phyloP scores from a whole-genome alignment of 2,329 filamentous ascomycete species.

The Aspergillus sp. region DNA sequence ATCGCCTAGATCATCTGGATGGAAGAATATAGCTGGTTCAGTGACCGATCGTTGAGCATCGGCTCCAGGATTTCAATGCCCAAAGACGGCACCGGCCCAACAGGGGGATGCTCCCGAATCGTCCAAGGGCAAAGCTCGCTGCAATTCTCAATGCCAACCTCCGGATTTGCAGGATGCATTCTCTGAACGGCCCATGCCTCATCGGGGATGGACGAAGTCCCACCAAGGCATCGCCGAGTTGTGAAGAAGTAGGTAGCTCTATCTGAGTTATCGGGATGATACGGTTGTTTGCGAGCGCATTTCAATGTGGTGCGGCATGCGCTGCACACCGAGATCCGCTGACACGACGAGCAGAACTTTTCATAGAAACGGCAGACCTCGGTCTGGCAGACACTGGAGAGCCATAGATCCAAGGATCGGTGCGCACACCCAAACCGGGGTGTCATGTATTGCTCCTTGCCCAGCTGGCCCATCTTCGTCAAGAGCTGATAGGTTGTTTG shows the following conservation, averaged over 20 bases:
- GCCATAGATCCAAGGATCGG: constrained; percentile 31
- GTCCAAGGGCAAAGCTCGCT: constrained; percentile 33
- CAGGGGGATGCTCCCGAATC: constrained; percentile 27
- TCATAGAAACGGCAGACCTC: constrained; percentile 27
- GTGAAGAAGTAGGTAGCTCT: constrained; percentile 26
- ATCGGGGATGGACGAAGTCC: constrained; percentile 18
- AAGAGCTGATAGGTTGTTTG: constrained; percentile 31
- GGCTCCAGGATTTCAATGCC: constrained; percentile 25
- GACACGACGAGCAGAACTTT: constrained; percentile 24
- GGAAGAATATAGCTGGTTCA: constrained; percentile 28
- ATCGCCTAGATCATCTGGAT: constrained; percentile 24
- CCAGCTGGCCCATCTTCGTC: constrained; percentile 24
- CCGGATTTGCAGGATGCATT: constrained; percentile 28
- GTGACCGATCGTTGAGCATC: constrained; percentile 22
- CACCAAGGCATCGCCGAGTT: constrained; percentile 26
- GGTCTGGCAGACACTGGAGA: constrained; percentile 30
- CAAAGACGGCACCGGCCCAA: constrained; percentile 19
- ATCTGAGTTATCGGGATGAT: constrained; percentile 14
- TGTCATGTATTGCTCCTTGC: constrained; percentile 30
- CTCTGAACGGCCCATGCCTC: constrained; percentile 25
- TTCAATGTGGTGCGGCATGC: constrained; percentile 24
- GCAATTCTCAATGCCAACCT: constrained; percentile 27
- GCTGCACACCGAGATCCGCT: constrained; percentile 27
- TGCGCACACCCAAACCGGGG: constrained; percentile 33
- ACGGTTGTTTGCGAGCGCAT: constrained; percentile 26